Percentiles rank a stretch among this genome's conserved stretches.
Evolutionary conservation across 805 yeast species (phyloP).

Genomic region (Wickerhamiella qilinensis): DNA sequence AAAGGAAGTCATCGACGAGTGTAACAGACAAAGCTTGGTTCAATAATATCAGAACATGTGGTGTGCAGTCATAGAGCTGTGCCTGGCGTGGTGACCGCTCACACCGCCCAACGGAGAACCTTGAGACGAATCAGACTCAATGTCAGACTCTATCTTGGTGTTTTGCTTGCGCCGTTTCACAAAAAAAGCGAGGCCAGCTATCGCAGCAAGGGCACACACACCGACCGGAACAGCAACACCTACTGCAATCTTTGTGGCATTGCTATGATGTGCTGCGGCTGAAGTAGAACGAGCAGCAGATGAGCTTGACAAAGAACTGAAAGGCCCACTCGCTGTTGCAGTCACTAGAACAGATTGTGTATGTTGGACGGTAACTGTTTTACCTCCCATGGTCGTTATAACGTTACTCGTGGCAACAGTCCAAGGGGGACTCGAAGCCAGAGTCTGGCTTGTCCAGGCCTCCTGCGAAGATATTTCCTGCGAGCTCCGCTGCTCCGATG

Average conservation of each 20-base stretch:
- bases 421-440: too few relatives aligned
- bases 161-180: background rate
- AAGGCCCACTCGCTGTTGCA: background rate
- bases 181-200: background rate
- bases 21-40: too few relatives aligned
- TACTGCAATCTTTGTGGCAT: background rate
- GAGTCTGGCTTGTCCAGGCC: too few relatives aligned
- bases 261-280: background rate
- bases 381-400: background rate
- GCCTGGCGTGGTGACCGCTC: background rate
- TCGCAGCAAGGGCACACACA: background rate
- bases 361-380: background rate
- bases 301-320: background rate
- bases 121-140: background rate
- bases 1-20: too few relatives aligned
- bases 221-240: background rate
- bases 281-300: background rate
- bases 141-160: background rate
- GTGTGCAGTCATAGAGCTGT: background rate
- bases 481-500: too few relatives aligned
- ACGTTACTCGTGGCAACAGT: background rate
- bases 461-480: too few relatives aligned
- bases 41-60: background rate
- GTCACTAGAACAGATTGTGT: background rate
- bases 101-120: background rate